Percentiles rank a stretch among this genome's conserved stretches.
These are phyloP conservation scores for Magnolia changhungtana DNA, from an alignment of 164 flowering plant species.

Conservation along the genomic window DNA sequence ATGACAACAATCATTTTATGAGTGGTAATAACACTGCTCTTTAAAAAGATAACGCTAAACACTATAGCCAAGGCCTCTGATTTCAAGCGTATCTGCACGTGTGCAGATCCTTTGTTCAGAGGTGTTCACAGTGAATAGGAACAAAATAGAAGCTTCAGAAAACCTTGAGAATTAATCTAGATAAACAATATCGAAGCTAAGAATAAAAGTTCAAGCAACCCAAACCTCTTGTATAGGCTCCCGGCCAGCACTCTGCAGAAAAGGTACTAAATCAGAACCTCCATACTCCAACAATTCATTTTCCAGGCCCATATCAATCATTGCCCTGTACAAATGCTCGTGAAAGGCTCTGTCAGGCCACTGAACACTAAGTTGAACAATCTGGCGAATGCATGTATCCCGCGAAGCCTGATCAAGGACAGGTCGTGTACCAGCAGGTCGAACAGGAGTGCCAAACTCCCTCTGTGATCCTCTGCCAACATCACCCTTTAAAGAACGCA, in stretches of 20 bases:
- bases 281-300: conserved; percentile 89
- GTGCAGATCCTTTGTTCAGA: not conserved
- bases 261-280: conserved; percentile 95
- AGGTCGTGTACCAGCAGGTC: conserved; percentile 39
- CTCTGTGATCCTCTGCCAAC: conserved; percentile 26
- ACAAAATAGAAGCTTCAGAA: not conserved
- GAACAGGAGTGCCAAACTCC: conserved; percentile 65
- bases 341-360: conserved; percentile 86
- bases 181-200: not conserved
- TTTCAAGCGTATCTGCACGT: not conserved
- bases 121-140: not conserved
- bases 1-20: not conserved
- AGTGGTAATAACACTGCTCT: not conserved
- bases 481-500: conserved; percentile 73
- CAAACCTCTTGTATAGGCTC: conserved; percentile 60
- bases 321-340: conserved; percentile 71
- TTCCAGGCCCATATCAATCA: conserved; percentile 92
- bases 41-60: not conserved
- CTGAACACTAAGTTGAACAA: conserved; percentile 91
- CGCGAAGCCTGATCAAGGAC: conserved; percentile 62
- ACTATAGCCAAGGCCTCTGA: not conserved
- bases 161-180: not conserved
- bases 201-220: not conserved
- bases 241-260: conserved; percentile 77
- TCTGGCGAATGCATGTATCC: conserved; percentile 71